Percentiles rank a stretch among this genome's conserved stretches.
phyloP scores from a whole-genome alignment of 768 basidiomycete genomes.

The Pseudohyphozyma bogoriensis region DNA sequence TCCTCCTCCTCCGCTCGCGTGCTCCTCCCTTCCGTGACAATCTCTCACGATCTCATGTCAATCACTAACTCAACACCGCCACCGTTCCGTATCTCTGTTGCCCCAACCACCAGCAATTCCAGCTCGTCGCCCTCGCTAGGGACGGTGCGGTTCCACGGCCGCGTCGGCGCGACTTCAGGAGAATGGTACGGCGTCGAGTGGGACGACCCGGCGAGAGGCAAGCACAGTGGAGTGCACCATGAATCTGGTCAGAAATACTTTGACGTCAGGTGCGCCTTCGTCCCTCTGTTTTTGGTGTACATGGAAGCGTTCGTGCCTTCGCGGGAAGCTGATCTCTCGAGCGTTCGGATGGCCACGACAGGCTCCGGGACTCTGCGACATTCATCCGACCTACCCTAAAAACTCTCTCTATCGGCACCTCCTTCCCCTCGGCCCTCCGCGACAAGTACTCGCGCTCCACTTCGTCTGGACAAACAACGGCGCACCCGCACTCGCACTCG shows the following conservation, averaged over 20 bases:
- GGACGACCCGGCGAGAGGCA: slow-evolving; percentile 76
- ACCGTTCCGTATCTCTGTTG: no score
- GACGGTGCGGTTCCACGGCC: slow-evolving; percentile 60
- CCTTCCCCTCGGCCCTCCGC: slow-evolving; percentile 64
- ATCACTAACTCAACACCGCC: no score
- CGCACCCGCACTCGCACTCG: slow-evolving; percentile 74
- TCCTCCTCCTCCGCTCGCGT: no score
- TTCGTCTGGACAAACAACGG: slow-evolving; percentile 46
- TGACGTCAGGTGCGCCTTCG: slow-evolving; percentile 52
- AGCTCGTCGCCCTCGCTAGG: no score
- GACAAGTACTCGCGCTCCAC: slow-evolving; percentile 50
- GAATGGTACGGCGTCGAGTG: slow-evolving; percentile 95
- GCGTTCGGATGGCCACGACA: slow-evolving; percentile 33
- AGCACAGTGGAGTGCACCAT: slow-evolving; percentile 74
- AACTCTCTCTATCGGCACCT: slow-evolving; percentile 46
- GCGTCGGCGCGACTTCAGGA: slow-evolving; percentile 54
- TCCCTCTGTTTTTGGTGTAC: background rate
- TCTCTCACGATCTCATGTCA: no score
- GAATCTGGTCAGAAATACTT: slow-evolving; percentile 59
- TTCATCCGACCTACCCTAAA: slow-evolving; percentile 62
- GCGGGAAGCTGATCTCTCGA: background rate
- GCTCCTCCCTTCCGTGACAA: no score
- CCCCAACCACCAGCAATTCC: no score
- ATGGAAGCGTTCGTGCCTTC: background rate
- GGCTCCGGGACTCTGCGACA: slow-evolving; percentile 56